A percentile compares a stretch with the other conserved stretches of the same genome.
Evolutionary conservation across 2,329 filamentous ascomycete genomes (phyloP).

Genomic region (Fusarium xyrophilum): DNA sequence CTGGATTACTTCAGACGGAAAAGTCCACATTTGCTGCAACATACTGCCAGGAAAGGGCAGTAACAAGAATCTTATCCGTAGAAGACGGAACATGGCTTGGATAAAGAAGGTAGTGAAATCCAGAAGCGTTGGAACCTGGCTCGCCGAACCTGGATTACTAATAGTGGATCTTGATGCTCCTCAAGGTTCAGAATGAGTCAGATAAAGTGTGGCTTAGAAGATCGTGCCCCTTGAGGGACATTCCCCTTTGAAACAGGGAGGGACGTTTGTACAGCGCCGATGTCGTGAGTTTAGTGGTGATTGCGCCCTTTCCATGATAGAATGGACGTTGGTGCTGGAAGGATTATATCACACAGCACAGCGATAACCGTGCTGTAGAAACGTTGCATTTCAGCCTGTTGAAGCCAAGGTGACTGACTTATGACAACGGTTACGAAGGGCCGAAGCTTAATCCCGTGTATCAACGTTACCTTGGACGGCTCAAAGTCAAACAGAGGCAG

Average conservation of each 20-base stretch:
- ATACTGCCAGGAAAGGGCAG: neutral
- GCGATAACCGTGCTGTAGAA: neutral
- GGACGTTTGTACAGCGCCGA: neutral
- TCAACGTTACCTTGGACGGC: neutral
- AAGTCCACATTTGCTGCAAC: neutral
- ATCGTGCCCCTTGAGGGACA: neutral
- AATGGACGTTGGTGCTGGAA: neutral
- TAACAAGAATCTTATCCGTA: slow-evolving; percentile 4
- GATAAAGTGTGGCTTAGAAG: slow-evolving; percentile 5
- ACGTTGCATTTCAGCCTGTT: neutral
- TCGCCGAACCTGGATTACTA: slow-evolving; percentile 9
- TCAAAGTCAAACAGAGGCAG: neutral
- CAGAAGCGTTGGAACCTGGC: slow-evolving; percentile 5
- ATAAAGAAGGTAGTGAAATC: slow-evolving; percentile 10
- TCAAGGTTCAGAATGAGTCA: neutral
- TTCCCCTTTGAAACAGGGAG: neutral
- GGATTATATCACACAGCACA: neutral
- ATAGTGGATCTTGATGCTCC: neutral
- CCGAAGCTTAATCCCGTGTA: neutral
- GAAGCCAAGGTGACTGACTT: neutral
- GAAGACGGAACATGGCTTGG: neutral
- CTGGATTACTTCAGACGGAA: slow-evolving; percentile 3
- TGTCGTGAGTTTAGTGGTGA: neutral
- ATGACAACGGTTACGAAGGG: neutral
- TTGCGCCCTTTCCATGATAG: neutral